Base-by-base conservation (phyloP, 2,329 filamentous ascomycete genomes). In the Zymoseptoria brevis region DNA sequence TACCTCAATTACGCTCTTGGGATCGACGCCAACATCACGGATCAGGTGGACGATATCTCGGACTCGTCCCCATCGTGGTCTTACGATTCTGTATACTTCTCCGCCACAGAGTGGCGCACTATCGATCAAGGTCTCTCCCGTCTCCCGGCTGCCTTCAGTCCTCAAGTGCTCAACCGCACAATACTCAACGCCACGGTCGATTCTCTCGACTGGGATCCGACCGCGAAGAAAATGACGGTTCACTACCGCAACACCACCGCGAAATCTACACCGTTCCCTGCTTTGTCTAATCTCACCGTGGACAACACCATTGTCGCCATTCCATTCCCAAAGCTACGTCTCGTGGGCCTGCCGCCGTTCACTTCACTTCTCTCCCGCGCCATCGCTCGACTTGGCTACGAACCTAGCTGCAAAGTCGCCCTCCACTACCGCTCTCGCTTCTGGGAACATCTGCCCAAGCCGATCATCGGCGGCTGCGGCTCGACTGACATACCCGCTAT, bases 281-380 rank as follows among this genome's bases (percentile, higher is more conserved):
- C 35, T 41, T 41, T 41, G 3, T 41, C 35, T 16, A 4, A 41
- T 4, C 35, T 41, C 35, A 41, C 35, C 9, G 35, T 41, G 35
- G 86, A 89, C 73, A 88, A 88, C 69, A 81, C 83, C 26, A 75
- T 89, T n/a, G 77, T 89, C 6, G 78, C 84, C 0, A 80, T 81
- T 0, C 86, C 86, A 0, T 88, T 89, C 72, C 80, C 81, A 53
- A 81, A 84, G 56, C 82, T 88, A 49, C 78, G 85, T 35, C 77
- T 82, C 22, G 87, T 85, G 83, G 75, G 81, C 4, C 75, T 88
- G 0, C 83, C 83, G 0, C 69, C 69, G 4, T 82, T 81, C 66
- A 79, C 79, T 29, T 76, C 76, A n/a, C 73, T 81, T 4, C 70
- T 82, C 30, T 71, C 70, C 49, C 77, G 77, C 9, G 79, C 80